Conservation (phyloP, 768 basidiomycete species). For the Collybia nuda region DNA sequence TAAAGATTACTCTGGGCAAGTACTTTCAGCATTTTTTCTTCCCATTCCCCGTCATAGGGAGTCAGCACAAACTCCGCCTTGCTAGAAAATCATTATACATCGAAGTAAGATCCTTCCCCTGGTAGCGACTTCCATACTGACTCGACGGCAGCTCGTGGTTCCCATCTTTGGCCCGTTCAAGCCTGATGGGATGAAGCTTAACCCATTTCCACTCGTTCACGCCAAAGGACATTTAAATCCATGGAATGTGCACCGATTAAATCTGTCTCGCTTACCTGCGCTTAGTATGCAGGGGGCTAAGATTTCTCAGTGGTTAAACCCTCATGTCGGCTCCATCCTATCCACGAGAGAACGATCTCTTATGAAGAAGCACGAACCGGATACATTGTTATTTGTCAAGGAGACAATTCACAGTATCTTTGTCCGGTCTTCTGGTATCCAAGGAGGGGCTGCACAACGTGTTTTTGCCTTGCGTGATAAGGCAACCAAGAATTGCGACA, state of each 20-base stretch:
- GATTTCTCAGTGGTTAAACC: conserved; percentile 22
- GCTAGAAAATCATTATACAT: conserved; percentile 58
- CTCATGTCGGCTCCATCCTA: conserved; percentile 16
- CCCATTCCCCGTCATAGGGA: conserved; percentile 43
- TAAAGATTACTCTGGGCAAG: conserved; percentile 7
- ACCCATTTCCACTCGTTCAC: conserved; percentile 26
- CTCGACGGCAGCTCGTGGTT: conserved; percentile 14
- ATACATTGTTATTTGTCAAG: conserved; percentile 26
- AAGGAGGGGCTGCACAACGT: conserved; percentile 10
- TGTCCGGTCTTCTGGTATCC: conserved; percentile 16
- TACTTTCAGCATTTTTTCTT: conserved; percentile 17
- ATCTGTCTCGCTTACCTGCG: conserved; percentile 22
- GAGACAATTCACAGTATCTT: conserved; percentile 25
- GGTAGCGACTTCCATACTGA: neutral
- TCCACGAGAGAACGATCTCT: conserved; percentile 10
- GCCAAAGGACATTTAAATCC: conserved; percentile 3
- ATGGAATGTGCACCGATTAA: conserved; percentile 27
- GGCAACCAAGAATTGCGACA: conserved; percentile 19
- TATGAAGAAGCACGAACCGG: conserved; percentile 4
- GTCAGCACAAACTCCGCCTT: conserved; percentile 37
- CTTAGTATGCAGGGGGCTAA: conserved; percentile 13
- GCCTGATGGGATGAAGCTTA: conserved; percentile 16
- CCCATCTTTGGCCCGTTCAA: conserved; percentile 9
- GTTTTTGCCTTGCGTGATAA: conserved; percentile 20
- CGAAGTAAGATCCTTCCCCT: conserved; percentile 24